phyloP scores from a whole-genome alignment of 768 basidiomycete genomes.

The Psilocybe cyanescens region DNA sequence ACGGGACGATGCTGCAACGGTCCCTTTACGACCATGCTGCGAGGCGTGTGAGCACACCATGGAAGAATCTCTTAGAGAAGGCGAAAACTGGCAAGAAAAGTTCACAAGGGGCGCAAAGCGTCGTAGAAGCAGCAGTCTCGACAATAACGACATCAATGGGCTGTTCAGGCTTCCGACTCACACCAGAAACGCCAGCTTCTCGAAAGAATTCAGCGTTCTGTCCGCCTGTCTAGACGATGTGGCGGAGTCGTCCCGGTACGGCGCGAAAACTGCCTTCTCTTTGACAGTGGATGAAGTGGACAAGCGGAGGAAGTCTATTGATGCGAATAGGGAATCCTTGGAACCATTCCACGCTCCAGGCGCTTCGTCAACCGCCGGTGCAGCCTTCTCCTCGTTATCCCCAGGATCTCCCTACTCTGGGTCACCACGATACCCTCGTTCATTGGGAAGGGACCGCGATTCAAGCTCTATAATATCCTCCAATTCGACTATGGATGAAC shows the following conservation, averaged over 20 bases:
- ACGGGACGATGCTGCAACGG: constrained; percentile 44
- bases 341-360: constrained; percentile 10
- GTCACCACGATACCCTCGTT: constrained; percentile 13
- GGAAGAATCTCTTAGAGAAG: constrained; percentile 57
- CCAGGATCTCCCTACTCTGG: constrained; percentile 19
- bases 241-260: constrained; percentile 1
- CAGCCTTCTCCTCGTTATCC: constrained; percentile 12
- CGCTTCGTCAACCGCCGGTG: constrained; percentile 13
- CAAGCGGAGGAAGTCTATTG: constrained; percentile 53
- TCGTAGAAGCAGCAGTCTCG: constrained; percentile 52
- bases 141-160: constrained; percentile 17
- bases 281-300: constrained; percentile 71
- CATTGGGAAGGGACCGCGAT: constrained; percentile 16
- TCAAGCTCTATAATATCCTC: constrained; percentile 13
- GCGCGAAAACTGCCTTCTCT: constrained; percentile 29
- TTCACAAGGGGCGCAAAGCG: constrained; percentile 67
- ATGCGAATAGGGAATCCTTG: constrained; percentile 20
- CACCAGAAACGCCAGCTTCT: constrained; percentile 1
- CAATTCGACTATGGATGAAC: constrained; percentile 8
- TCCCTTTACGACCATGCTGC: constrained; percentile 78
- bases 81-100: constrained; percentile 63
- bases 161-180: constrained; percentile 7
- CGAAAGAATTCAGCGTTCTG: constrained; percentile 13
- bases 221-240: constrained; percentile 10
- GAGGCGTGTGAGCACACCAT: constrained; percentile 60